Evolutionary conservation across 1,139 yeast species (phyloP), one percentile per base, ranked within the genome.

Genomic region (Geotrichum bryndzae): DNA sequence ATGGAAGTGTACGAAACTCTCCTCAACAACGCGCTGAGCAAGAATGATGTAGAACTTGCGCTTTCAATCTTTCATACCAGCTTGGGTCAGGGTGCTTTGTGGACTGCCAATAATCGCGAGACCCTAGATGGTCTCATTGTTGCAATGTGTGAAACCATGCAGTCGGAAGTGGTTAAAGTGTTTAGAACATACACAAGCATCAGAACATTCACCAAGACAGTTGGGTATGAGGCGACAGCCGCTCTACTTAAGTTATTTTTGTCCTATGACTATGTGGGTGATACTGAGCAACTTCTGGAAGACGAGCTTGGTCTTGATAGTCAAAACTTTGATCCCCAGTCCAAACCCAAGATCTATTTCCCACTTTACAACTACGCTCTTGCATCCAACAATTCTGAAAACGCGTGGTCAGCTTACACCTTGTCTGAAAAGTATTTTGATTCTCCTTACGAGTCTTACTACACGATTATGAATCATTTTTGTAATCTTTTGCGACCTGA

Each of bases 361-460:
- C 70, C 74, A 0, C 72, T 87, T 54, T 81, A 80, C 67, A 73
- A 77, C 4, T 85, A 81, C 69, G 80, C 84, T 1, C 70, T 81
- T 38, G 71, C 67, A 2, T 65, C 78, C 62, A 72, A 74, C 3
- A 75, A 77, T 31, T 73, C 76, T 15, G 84, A 83, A 61, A 78
- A 83, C 4, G 85, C 86, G 53, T 86, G 91, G 90, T 80, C 79
- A 3, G 74, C 88, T 10, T 88, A 85, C 67, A 84, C 84, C 1
- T 82, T 82, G 61, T 71, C 88, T 56, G 83, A 84, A 68, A 79
- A 81, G 67, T 81, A 83, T 64, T 86, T 88, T 69, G 72, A 77
- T 41, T 79, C 87, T 4, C 90, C 94, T 0, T 81, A 74, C 66
- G 87, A 85, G 10, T 75, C 82, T 1, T 87, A 86, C 68, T 76